Base-by-base conservation (phyloP, 805 yeast genomes). In the Starmera pachycereana region DNA sequence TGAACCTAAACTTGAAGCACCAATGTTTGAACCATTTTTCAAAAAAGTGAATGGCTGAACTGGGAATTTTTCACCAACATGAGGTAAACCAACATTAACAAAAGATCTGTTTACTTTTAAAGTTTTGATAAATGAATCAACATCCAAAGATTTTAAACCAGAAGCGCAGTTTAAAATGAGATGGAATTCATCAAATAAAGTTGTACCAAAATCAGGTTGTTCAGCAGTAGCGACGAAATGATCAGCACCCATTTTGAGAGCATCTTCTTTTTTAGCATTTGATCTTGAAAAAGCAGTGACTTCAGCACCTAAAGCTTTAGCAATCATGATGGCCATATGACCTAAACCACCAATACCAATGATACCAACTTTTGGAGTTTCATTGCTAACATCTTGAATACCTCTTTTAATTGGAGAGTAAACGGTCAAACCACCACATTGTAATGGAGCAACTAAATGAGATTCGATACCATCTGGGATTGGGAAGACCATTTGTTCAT, bases 351-450 rank as follows among this genome's bases (percentile, higher is more conserved):
- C 78, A 46, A 72, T 68, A 44, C 78, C 78, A 38, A 72, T 59
- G 44, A 76, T 62, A 48, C 76, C 80, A 37, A 74, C 74, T 40
- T 65, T 64, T 55, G 63, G 60, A n/a, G 33, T 36, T 38, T 45
- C 41, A 36, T 53, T 49, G 29, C 43, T 44, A 14, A 48, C 36
- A 37, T 46, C 55, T 40, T 47, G 37, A 28, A 54, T 50, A 29
- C 52, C 52, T 58, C 79, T 67, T 43, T 71, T 63, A 49, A 82
- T 59, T 40, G 90, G 90, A 8, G 84, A 72, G 62, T 64, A 81
- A 12, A 76, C 78, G 11, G 90, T 82, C 54, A 79, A 63, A 40
- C 90, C 90, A 41, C 86, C 90, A 65, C 90, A 82, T 63, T 81
- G 61, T 62, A 82, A 62, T 39, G 89, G 88, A 4, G 87, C 88